A percentile compares a stretch with the other conserved stretches of the same genome.
Conservation (phyloP, 345 rosid genomes). For the Eucalyptus tenuipes region DNA sequence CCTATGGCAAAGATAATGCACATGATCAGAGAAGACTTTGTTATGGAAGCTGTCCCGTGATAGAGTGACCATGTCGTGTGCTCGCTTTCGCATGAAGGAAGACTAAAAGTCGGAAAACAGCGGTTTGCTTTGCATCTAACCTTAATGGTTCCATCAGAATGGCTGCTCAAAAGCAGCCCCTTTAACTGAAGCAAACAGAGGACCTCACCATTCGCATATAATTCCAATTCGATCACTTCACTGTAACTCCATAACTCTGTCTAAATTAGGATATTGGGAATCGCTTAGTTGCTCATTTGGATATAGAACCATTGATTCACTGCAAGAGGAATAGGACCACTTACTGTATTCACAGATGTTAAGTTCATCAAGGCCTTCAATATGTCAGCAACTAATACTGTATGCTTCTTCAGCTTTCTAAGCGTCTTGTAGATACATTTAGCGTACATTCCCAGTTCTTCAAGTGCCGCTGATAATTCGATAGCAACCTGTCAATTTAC, state of each 20-base stretch:
- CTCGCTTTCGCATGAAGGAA: not conserved
- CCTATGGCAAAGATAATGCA: constrained; percentile 6
- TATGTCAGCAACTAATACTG: constrained; percentile 30
- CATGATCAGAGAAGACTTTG: not conserved
- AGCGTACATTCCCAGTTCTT: constrained; percentile 42
- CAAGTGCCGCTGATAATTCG: constrained; percentile 19
- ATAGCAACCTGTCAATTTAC: not conserved
- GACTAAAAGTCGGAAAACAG: not conserved
- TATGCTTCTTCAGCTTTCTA: constrained; percentile 41
- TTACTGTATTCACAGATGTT: constrained; percentile 49
- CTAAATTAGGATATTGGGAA: constrained; percentile 4
- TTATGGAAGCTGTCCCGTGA: not conserved
- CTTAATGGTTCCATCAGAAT: constrained; percentile 70
- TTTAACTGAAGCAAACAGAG: constrained; percentile 32
- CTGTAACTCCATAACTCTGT: constrained; percentile 49
- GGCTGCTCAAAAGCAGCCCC: constrained; percentile 42
- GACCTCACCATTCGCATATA: constrained; percentile 36
- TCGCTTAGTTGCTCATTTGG: not conserved
- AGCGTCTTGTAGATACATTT: constrained; percentile 40
- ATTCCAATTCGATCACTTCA: constrained; percentile 25
- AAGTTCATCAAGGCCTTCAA: constrained; percentile 49
- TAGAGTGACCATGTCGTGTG: not conserved
- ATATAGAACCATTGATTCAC: not conserved
- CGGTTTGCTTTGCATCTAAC: not conserved
- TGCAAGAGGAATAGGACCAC: not conserved